Base-by-base conservation (phyloP, 805 yeast genomes). In the Saturnispora silvae region DNA sequence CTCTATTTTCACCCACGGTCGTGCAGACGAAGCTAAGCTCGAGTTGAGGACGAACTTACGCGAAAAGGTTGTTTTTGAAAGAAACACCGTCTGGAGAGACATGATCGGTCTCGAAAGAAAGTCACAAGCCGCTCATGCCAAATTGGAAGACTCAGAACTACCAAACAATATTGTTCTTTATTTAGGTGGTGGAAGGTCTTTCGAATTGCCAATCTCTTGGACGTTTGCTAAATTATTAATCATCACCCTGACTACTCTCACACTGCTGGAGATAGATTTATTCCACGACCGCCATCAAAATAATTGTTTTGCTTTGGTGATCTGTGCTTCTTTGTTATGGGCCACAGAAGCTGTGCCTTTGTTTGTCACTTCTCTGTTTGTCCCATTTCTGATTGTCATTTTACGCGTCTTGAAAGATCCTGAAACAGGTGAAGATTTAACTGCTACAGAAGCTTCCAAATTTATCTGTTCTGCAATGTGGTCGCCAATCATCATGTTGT, bases 81-180 rank as follows among this genome's bases (percentile, higher is more conserved):
- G 98, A 57, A 86, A 86, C 56, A 89, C 96, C 0, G 96, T 89
- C 20, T 89, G 98, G 98, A 78, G 92, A 54, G 96, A 89, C 57
- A 78, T 89, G 80, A 80, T 89, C 54, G 89, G 92, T 17, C 60
- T 87, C 49, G 96, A 87, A 55, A 71, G 95, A 47, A 82, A 82
- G 50, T 66, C 87, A 1, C 89, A 86, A 49, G 85, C 84, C 16
- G 86, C 87, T 2, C 45, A 62, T 33, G 56, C 68, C 8, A 53
- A 46, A 31, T 30, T 40, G n/a, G 49, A 48, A 20, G 50, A 49
- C 34, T 53, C 47, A 24, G 47, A 41, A 9, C 44, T 28, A 4
- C 11, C 41, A 39, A 46, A 49, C 44, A 42, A 53, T 45, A 13
- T 47, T 39, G 37, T 43, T 34, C 32, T 57, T 20, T 40, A 42